Conservation (phyloP, 495 filamentous ascomycete species). For the Penicillium angulare region DNA sequence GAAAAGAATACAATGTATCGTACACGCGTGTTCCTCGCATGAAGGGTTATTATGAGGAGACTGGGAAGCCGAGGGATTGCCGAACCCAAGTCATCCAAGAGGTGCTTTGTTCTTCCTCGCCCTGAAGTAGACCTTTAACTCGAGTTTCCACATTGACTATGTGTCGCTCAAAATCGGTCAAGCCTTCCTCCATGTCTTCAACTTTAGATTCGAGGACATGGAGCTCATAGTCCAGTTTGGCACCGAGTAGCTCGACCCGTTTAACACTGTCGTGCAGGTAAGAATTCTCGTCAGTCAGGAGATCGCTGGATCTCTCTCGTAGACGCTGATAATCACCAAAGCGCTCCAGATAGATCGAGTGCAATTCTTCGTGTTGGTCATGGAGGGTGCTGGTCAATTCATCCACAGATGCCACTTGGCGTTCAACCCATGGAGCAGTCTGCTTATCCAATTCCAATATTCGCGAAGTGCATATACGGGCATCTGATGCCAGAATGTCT, state of each 20-base stretch:
- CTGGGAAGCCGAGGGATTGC: slow-evolving; percentile 34
- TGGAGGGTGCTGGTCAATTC: slow-evolving; percentile 59
- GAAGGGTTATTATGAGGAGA: slow-evolving; percentile 2
- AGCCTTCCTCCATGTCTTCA: slow-evolving; percentile 81
- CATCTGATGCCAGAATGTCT: slow-evolving; percentile 56
- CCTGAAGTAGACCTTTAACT: slow-evolving; percentile 65
- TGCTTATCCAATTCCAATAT: slow-evolving; percentile 49
- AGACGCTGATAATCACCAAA: slow-evolving; percentile 61
- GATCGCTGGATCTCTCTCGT: slow-evolving; percentile 63
- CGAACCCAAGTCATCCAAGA: slow-evolving; percentile 52
- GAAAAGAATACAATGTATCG: slow-evolving; percentile 13
- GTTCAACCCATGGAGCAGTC: slow-evolving; percentile 62
- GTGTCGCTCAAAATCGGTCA: slow-evolving; percentile 76
- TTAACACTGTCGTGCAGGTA: slow-evolving; percentile 71
- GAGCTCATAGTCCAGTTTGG: slow-evolving; percentile 94
- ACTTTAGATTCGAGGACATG: slow-evolving; percentile 76
- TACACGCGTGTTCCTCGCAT: slow-evolving; percentile 18
- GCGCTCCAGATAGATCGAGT: slow-evolving; percentile 65
- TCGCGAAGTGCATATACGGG: slow-evolving; percentile 55
- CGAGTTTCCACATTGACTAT: slow-evolving; percentile 76
- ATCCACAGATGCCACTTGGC: slow-evolving; percentile 61
- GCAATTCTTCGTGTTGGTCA: slow-evolving; percentile 63
- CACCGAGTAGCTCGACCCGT: slow-evolving; percentile 77
- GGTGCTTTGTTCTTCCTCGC: slow-evolving; percentile 61
- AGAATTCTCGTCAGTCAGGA: slow-evolving; percentile 64